These are phyloP conservation scores for Paratinospora sagittata DNA, from an alignment of 164 flowering plant genomes.

Conservation along the genomic window DNA sequence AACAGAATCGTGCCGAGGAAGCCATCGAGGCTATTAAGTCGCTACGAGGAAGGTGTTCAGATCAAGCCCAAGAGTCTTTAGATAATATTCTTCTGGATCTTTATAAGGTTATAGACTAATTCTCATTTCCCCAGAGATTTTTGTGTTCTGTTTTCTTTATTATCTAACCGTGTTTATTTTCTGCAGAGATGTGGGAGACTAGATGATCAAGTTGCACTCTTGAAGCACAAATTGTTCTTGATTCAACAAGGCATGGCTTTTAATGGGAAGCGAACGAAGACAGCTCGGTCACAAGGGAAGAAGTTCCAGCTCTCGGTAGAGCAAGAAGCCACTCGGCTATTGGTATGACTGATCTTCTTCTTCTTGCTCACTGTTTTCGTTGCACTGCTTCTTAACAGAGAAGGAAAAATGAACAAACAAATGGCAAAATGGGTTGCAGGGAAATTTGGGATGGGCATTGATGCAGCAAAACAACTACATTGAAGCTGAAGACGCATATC, in stretches of 20 bases:
- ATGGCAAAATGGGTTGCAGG: conserved; percentile 38
- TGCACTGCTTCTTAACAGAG: not conserved
- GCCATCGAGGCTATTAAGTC: conserved; percentile 98
- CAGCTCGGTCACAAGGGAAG: conserved; percentile 96
- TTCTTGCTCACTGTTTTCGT: not conserved
- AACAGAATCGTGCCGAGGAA: conserved; percentile 94
- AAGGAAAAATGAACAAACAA: not conserved
- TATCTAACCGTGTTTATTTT: not conserved
- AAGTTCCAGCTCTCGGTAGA: conserved; percentile 95
- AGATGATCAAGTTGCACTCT: conserved; percentile 77
- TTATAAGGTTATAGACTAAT: conserved; percentile 55
- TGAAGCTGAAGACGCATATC: conserved; percentile 85
- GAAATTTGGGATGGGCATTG: conserved; percentile 97
- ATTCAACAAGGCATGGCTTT: conserved; percentile 96
- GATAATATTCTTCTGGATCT: conserved; percentile 93
- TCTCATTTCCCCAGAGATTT: not conserved
- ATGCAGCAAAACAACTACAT: conserved; percentile 90
- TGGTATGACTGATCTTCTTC: conserved; percentile 34
- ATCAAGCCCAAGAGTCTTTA: conserved; percentile 95
- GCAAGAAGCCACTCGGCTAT: conserved; percentile 91
- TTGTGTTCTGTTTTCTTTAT: not conserved
- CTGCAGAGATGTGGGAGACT: conserved; percentile 93
- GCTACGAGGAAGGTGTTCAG: conserved; percentile 66
- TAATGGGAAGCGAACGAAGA: conserved; percentile 96
- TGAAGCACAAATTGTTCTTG: conserved; percentile 75